A percentile compares a stretch with the other conserved stretches of the same genome.
Conservation (phyloP, 1,284 basidiomycete genomes). For the Cryptococcus neoformans region DNA sequence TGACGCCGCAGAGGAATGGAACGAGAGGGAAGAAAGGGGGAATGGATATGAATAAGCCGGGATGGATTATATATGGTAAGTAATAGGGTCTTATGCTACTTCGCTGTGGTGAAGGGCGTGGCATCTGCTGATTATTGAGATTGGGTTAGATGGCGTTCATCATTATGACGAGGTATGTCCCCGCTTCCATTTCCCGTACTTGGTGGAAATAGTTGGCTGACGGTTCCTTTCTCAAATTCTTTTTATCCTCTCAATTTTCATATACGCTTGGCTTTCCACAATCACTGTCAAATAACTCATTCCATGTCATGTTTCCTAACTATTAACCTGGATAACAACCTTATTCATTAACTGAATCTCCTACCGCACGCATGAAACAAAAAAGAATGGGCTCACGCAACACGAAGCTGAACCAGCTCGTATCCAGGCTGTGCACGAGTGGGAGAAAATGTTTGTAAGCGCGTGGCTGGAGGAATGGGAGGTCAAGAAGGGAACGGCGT, state of each 20-base stretch:
- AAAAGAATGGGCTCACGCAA: slow-evolving; percentile 67
- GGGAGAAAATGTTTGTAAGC: slow-evolving; percentile 76
- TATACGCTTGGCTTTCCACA: no score
- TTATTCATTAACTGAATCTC: no score
- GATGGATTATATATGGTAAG: slow-evolving; percentile 83
- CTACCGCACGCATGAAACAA: no score
- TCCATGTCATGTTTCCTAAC: no score
- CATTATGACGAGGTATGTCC: slow-evolving; percentile 67
- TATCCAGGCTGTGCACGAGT: slow-evolving; percentile 74
- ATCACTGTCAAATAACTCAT: no score
- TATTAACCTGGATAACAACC: no score
- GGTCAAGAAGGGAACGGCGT: slow-evolving; percentile 18
- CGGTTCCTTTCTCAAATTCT: no score
- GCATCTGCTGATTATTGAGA: slow-evolving; percentile 15
- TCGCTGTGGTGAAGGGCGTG: background rate
- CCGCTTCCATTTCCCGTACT: background rate
- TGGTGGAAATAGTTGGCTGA: background rate
- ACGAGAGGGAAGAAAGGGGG: slow-evolving; percentile 58
- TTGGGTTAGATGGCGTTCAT: slow-evolving; percentile 67
- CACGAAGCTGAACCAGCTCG: slow-evolving; percentile 67
- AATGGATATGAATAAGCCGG: slow-evolving; percentile 72
- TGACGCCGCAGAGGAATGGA: slow-evolving; percentile 76
- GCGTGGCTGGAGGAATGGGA: slow-evolving; percentile 72
- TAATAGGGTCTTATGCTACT: slow-evolving; percentile 6
- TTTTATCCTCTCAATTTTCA: no score